phyloP scores from a whole-genome alignment of 257 asterid species.

The Voacanga thouarsii region DNA sequence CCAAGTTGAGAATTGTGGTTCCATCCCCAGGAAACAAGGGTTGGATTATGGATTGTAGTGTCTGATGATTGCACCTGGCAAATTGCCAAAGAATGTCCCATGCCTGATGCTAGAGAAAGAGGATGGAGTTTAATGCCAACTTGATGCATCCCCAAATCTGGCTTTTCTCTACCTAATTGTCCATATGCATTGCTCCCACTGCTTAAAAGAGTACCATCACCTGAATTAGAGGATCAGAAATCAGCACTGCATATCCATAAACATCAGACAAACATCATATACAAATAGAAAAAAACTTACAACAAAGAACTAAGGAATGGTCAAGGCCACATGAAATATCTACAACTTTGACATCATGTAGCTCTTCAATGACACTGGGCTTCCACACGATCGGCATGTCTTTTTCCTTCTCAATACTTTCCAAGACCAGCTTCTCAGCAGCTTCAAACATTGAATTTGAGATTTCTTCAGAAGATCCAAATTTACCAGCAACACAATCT shows the following conservation, averaged over 20 bases:
- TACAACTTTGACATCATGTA: slow-evolving; percentile 43
- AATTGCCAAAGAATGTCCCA: slow-evolving; percentile 86
- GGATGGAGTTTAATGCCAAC: slow-evolving; percentile 46
- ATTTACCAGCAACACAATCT: slow-evolving; percentile 45
- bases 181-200: slow-evolving; percentile 89
- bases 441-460: slow-evolving; percentile 44
- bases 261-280: not conserved
- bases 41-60: slow-evolving; percentile 20
- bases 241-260: slow-evolving; percentile 8
- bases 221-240: slow-evolving; percentile 36
- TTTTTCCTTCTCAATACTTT: slow-evolving; percentile 83
- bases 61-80: slow-evolving; percentile 37
- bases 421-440: slow-evolving; percentile 61
- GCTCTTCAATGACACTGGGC: slow-evolving; percentile 69
- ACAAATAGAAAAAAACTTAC: slow-evolving; percentile 42
- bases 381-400: slow-evolving; percentile 90
- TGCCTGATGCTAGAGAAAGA: slow-evolving; percentile 64
- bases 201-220: slow-evolving; percentile 70
- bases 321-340: slow-evolving; percentile 90
- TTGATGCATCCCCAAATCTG: slow-evolving; percentile 59
- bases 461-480: slow-evolving; percentile 15
- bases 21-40: slow-evolving; percentile 91
- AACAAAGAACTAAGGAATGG: slow-evolving; percentile 68
- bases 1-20: slow-evolving; percentile 78
- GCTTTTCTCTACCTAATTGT: slow-evolving; percentile 65